These are phyloP conservation scores for Pythium apleroticum DNA, from an alignment of 352 stramenopile species.

Conservation along the genomic window DNA sequence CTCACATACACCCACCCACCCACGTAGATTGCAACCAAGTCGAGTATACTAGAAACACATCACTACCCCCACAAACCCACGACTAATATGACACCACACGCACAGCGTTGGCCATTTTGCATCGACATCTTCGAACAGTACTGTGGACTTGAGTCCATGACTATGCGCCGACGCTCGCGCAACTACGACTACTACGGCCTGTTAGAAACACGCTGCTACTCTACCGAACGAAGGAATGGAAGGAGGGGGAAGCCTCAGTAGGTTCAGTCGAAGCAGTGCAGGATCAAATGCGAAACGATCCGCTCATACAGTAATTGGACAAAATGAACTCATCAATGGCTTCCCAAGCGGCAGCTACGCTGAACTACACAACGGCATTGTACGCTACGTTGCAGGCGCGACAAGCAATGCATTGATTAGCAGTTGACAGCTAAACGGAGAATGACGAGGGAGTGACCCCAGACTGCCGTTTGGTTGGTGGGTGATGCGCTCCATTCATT, in stretches of 20 bases:
- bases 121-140: too few relatives aligned
- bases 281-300: slow-evolving; percentile 19
- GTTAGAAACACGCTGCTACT: too few relatives aligned
- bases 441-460: not conserved
- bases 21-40: not conserved
- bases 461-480: not conserved
- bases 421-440: too few relatives aligned
- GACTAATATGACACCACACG: slow-evolving; percentile 18
- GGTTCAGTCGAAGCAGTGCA: slow-evolving; percentile 26
- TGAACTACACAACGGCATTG: not conserved
- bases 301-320: slow-evolving; percentile 32
- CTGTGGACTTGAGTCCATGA: too few relatives aligned
- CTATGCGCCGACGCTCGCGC: too few relatives aligned
- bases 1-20: not conserved
- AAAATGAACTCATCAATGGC: slow-evolving; percentile 26
- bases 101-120: slow-evolving; percentile 1
- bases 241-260: slow-evolving; percentile 19
- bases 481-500: not conserved
- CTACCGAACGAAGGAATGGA: not conserved
- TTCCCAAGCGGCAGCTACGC: slow-evolving; percentile 4
- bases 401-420: too few relatives aligned
- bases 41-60: slow-evolving; percentile 17
- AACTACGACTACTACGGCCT: not conserved
- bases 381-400: not conserved
- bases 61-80: not conserved